Evolutionary conservation across 1,139 yeast genomes (phyloP).

Genomic region (Yamadazyma pseudoaaseri): DNA sequence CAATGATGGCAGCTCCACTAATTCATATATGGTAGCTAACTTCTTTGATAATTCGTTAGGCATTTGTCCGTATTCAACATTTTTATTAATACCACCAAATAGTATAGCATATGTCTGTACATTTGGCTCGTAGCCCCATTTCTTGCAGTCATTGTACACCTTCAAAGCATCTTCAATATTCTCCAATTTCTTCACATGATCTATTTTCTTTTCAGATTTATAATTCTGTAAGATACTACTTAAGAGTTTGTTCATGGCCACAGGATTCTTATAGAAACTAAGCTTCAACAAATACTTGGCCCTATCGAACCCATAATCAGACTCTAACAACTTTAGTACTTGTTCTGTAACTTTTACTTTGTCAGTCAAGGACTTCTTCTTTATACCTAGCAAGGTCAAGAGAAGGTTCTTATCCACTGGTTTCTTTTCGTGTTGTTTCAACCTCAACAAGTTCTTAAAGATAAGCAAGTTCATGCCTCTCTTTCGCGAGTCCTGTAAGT

Average conservation of each 20-base stretch:
- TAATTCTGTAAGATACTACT: slow-evolving; percentile 41
- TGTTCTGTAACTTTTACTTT: slow-evolving; percentile 54
- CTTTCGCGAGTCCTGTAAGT: slow-evolving; percentile 6
- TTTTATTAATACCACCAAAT: slow-evolving; percentile 55
- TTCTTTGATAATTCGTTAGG: slow-evolving; percentile 20
- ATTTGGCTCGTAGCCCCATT: slow-evolving; percentile 56
- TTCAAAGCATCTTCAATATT: slow-evolving; percentile 47
- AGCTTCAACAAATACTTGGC: slow-evolving; percentile 54
- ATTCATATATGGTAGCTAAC: slow-evolving; percentile 25
- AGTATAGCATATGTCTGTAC: slow-evolving; percentile 55
- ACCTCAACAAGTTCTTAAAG: slow-evolving; percentile 28
- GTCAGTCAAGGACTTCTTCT: slow-evolving; percentile 54
- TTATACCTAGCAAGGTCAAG: slow-evolving; percentile 55
- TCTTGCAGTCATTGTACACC: slow-evolving; percentile 52
- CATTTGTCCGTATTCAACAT: slow-evolving; percentile 35
- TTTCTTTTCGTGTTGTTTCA: slow-evolving; percentile 24
- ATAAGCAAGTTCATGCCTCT: slow-evolving; percentile 15
- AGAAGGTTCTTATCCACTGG: slow-evolving; percentile 43
- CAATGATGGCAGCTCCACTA: slow-evolving; percentile 13
- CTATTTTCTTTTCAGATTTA: slow-evolving; percentile 9
- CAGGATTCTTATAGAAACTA: slow-evolving; percentile 45
- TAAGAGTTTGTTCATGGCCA: slow-evolving; percentile 60
- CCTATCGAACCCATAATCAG: slow-evolving; percentile 45
- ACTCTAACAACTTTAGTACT: slow-evolving; percentile 46
- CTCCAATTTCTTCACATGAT: slow-evolving; percentile 7